phyloP scores from a whole-genome alignment of 352 stramenopile genomes.

The Phytopythium vexans region DNA sequence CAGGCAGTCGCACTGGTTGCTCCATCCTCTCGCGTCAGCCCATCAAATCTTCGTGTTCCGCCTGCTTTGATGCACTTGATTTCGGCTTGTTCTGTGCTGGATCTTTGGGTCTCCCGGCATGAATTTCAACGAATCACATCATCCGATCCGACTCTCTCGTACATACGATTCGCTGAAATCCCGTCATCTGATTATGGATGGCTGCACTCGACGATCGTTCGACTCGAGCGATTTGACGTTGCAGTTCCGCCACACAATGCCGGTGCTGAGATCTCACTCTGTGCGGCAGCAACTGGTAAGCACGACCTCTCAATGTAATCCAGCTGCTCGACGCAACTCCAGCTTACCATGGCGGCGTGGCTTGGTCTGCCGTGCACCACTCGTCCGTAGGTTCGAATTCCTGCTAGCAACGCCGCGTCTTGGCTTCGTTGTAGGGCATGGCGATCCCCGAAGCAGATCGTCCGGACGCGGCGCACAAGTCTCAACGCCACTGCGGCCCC shows the following conservation, averaged over 20 bases:
- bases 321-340: background rate
- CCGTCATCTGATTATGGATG: too few species aligned
- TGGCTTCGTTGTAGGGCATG: slow-evolving; percentile 33
- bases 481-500: slow-evolving; percentile 11
- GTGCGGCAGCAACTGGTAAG: background rate
- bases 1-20: too few species aligned
- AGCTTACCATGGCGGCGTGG: slow-evolving; percentile 44
- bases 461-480: slow-evolving; percentile 27
- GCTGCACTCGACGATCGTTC: too few species aligned
- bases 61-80: too few species aligned
- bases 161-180: too few species aligned
- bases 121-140: slow-evolving; percentile 1
- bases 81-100: too few species aligned
- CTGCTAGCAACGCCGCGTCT: slow-evolving; percentile 36
- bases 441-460: slow-evolving; percentile 24
- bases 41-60: too few species aligned
- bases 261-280: slow-evolving; percentile 1
- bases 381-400: slow-evolving; percentile 47
- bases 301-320: background rate
- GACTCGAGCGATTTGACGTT: too few species aligned
- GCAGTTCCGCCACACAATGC: background rate
- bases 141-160: background rate
- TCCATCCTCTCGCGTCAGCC: too few species aligned
- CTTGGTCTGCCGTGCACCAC: slow-evolving; percentile 16
- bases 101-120: too few species aligned